These are phyloP conservation scores for Inga leiocalycina DNA, from an alignment of 306 rosid species.

Conservation along the genomic window DNA sequence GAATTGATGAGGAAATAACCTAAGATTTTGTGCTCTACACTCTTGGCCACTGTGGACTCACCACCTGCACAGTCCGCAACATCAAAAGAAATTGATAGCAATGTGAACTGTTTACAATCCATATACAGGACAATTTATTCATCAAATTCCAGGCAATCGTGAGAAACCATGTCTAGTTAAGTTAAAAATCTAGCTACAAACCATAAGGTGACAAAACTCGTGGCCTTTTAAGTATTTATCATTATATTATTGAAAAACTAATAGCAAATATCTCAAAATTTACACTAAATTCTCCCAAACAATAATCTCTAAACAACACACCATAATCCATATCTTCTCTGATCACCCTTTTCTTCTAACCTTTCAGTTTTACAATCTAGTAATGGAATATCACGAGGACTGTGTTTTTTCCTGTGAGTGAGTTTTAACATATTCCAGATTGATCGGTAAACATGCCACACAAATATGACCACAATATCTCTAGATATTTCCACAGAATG, in stretches of 20 bases:
- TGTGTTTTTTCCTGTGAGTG: background rate
- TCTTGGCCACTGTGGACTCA: conserved; percentile 96
- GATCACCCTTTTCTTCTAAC: background rate
- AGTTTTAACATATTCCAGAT: background rate
- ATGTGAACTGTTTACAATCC: background rate
- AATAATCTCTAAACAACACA: background rate
- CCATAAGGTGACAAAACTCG: background rate
- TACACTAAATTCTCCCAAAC: background rate
- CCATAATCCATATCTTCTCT: background rate
- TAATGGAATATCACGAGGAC: background rate
- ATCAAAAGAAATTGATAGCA: background rate
- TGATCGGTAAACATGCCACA: conserved; percentile 3
- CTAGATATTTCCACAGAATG: background rate
- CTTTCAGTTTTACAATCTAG: background rate
- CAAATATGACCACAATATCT: background rate
- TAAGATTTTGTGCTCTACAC: conserved; percentile 41
- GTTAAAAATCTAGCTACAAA: background rate
- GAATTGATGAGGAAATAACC: conserved; percentile 7
- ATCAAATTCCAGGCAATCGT: background rate
- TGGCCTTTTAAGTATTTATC: background rate
- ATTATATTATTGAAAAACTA: background rate
- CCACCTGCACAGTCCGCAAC: conserved; percentile 63
- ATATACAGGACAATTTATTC: background rate
- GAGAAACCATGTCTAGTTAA: background rate
- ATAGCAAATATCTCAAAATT: background rate